Conservation (phyloP, 805 yeast genomes). For the Blastobotrys attinorum region DNA sequence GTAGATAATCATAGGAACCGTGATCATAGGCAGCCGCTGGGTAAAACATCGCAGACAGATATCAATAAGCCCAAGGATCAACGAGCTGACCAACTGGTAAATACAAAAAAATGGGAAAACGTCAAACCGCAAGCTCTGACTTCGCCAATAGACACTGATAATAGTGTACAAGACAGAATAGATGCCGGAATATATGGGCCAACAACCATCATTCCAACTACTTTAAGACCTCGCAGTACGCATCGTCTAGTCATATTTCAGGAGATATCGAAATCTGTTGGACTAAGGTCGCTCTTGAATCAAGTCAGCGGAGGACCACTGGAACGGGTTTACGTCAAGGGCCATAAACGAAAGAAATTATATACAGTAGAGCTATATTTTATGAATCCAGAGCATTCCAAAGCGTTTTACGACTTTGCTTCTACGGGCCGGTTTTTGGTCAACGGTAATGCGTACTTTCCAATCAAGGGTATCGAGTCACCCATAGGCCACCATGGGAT, state of each 20-base stretch:
- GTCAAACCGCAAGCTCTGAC: too few species aligned
- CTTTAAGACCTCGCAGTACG: too few species aligned
- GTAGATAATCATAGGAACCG: too few species aligned
- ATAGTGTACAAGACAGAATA: too few species aligned
- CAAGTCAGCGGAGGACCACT: constrained; percentile 5
- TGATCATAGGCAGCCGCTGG: too few species aligned
- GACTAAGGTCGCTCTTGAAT: constrained; percentile 1
- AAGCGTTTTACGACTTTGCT: constrained; percentile 12
- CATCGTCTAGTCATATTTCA: not conserved
- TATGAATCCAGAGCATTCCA: constrained; percentile 10
- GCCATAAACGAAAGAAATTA: not conserved
- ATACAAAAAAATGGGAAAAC: too few species aligned
- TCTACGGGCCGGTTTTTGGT: constrained; percentile 18
- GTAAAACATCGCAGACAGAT: too few species aligned
- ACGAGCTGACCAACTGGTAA: too few species aligned
- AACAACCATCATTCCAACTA: too few species aligned
- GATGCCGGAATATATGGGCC: too few species aligned
- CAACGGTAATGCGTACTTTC: constrained; percentile 12
- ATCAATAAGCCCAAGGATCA: too few species aligned
- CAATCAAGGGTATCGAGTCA: not conserved
- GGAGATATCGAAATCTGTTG: not conserved
- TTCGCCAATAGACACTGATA: too few species aligned
- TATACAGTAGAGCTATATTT: constrained; percentile 13
- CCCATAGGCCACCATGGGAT: not conserved
- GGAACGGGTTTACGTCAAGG: not conserved